These are phyloP conservation scores for Aspergillus sojae DNA, from an alignment of 2,329 filamentous ascomycete species.

Conservation along the genomic window DNA sequence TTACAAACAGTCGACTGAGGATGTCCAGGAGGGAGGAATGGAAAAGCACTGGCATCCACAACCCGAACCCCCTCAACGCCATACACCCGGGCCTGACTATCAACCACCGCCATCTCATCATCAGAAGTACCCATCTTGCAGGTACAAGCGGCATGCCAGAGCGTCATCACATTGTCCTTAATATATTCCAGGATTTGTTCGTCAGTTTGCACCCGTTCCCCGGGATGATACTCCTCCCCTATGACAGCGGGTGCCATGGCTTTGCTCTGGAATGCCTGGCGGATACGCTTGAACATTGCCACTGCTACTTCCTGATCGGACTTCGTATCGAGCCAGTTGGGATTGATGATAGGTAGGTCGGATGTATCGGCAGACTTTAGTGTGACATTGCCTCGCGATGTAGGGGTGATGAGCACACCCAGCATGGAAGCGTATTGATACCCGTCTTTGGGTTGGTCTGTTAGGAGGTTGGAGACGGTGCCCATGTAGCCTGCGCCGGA, in stretches of 20 bases:
- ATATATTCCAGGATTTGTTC: conserved; percentile 41
- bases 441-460: conserved; percentile 21
- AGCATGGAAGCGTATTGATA: conserved; percentile 37
- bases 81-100: conserved; percentile 30
- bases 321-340: conserved; percentile 47
- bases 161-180: conserved; percentile 25
- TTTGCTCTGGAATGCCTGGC: conserved; percentile 35
- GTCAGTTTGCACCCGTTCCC: conserved; percentile 41
- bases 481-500: conserved; percentile 22
- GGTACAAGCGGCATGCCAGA: conserved; percentile 40
- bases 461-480: conserved; percentile 13
- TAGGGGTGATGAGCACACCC: conserved; percentile 42
- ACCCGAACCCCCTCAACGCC: conserved; percentile 36
- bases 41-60: conserved; percentile 38
- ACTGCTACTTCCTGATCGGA: conserved; percentile 49
- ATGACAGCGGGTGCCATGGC: conserved; percentile 30
- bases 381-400: conserved; percentile 50
- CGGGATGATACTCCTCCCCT: conserved; percentile 39
- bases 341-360: conserved; percentile 47
- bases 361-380: conserved; percentile 38
- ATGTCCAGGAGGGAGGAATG: conserved; percentile 42
- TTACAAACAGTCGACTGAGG: conserved; percentile 18
- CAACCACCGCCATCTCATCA: conserved; percentile 37
- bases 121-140: conserved; percentile 40
- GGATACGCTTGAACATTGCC: conserved; percentile 44